Conservation (phyloP, 257 asterid genomes). For the Petunia secreta region DNA sequence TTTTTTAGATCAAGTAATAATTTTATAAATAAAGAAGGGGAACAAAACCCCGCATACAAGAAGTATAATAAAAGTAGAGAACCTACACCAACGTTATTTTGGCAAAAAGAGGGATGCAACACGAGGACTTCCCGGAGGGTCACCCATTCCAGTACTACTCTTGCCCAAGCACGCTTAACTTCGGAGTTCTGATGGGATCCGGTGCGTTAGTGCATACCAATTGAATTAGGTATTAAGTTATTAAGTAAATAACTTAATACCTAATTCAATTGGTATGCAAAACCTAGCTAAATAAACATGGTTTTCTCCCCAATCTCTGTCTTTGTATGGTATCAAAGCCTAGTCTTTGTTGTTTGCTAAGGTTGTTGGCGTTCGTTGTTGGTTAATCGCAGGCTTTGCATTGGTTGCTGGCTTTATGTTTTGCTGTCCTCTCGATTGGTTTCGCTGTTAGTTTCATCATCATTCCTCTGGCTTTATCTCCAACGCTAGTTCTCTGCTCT, state of each 20-base stretch:
- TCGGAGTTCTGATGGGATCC: no score
- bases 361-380: neutral
- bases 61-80: no score
- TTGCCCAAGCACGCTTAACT: no score
- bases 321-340: conserved; percentile 9
- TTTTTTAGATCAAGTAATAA: no score
- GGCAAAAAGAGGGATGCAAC: no score
- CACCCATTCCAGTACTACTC: no score
- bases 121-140: no score
- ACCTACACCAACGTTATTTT: no score
- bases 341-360: conserved; percentile 8
- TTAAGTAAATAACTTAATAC: conserved; percentile 6
- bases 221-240: no score
- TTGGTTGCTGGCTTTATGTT: conserved; percentile 11
- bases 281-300: conserved; percentile 2
- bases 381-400: neutral
- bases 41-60: no score
- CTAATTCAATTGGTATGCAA: neutral
- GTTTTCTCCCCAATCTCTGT: neutral
- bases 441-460: neutral
- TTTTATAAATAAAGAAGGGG: no score
- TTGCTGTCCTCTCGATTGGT: neutral
- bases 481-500: neutral
- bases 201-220: no score
- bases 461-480: neutral